Conservation (phyloP, 805 yeast species). For the Saccharomycopsis oosterbeekiorum region DNA sequence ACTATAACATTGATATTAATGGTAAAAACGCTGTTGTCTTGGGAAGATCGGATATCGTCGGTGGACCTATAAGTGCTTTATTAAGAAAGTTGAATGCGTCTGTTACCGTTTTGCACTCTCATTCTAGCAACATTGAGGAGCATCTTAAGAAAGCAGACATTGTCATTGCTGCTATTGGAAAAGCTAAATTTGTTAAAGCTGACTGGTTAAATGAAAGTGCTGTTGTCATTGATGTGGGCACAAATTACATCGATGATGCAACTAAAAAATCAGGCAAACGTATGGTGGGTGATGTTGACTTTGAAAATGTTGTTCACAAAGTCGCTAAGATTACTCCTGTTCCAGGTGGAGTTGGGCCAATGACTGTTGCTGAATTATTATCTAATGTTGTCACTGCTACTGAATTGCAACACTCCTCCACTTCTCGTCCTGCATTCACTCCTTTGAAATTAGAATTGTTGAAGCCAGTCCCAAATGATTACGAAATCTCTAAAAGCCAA, state of each 20-base stretch:
- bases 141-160: slow-evolving; percentile 57
- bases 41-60: slow-evolving; percentile 82
- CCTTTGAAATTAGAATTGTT: slow-evolving; percentile 49
- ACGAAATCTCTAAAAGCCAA: slow-evolving; percentile 68
- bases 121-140: slow-evolving; percentile 43
- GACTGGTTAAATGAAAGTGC: slow-evolving; percentile 58
- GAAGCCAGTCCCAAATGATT: slow-evolving; percentile 73
- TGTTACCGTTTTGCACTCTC: slow-evolving; percentile 67
- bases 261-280: slow-evolving; percentile 58
- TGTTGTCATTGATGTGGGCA: slow-evolving; percentile 75
- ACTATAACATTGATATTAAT: slow-evolving; percentile 42
- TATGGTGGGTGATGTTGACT: slow-evolving; percentile 74
- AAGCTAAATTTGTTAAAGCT: slow-evolving; percentile 59
- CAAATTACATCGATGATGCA: slow-evolving; percentile 60
- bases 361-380: slow-evolving; percentile 79
- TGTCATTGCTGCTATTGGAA: slow-evolving; percentile 70
- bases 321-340: slow-evolving; percentile 69
- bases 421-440: slow-evolving; percentile 25
- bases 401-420: slow-evolving; percentile 28
- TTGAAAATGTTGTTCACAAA: slow-evolving; percentile 34
- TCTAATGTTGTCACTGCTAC: slow-evolving; percentile 67
- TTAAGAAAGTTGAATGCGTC: slow-evolving; percentile 65
- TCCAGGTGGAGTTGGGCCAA: slow-evolving; percentile 90
- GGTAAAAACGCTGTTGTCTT: slow-evolving; percentile 76
- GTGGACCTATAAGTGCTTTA: slow-evolving; percentile 67